Base-by-base conservation (phyloP, 495 filamentous ascomycete genomes). In the Tuber melanosporum region DNA sequence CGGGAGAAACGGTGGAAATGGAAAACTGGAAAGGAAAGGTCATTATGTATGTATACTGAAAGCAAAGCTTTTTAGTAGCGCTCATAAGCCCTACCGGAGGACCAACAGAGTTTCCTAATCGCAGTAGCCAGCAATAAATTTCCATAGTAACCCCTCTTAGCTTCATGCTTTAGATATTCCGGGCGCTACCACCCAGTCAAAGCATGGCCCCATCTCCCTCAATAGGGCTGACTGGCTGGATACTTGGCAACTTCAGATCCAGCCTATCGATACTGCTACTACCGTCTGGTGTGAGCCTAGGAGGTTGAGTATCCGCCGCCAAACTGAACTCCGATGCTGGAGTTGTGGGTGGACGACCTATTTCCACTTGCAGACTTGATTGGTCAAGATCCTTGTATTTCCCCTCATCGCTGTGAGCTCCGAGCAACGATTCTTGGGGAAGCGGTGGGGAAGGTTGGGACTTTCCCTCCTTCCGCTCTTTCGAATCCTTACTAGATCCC, bases 1-100 rank as follows among this genome's bases (percentile, higher is more conserved):
- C 47, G 42, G 52, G 71, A 75, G 44, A 45, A 76, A 80, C 70
- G 74, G 72, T 62, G 44, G 57, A 74, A 41, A 72, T 22, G 71
- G 41, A 75, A 47, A 80, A 73, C 76, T 52, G 71, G n/a, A 72
- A 69, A 69, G 84, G 82, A 86, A 88, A 71, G 81, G 79, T 72
- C 86, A 85, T 32, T 87, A 87, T 77, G 80, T 85, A 43, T 84
- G 88, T 74, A 86, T 87, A 75, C 75, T 86, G 26, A 86, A 88
- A 71, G 88, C 49, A 70, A 71, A 47, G 36, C 71, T 69, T 15
- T 69, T 52, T 52, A 74, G 71, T 46, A 15, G 71, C 5, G 26
- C 71, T 36, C 36, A 73, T 74, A 47, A 49, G 75, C 44, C 78
- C 78, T 77, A 70, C 79, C 78, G 73, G 77, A 76, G 78, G 75